Conservation (phyloP, 257 asterid genomes). For the Jacaranda copaia region DNA sequence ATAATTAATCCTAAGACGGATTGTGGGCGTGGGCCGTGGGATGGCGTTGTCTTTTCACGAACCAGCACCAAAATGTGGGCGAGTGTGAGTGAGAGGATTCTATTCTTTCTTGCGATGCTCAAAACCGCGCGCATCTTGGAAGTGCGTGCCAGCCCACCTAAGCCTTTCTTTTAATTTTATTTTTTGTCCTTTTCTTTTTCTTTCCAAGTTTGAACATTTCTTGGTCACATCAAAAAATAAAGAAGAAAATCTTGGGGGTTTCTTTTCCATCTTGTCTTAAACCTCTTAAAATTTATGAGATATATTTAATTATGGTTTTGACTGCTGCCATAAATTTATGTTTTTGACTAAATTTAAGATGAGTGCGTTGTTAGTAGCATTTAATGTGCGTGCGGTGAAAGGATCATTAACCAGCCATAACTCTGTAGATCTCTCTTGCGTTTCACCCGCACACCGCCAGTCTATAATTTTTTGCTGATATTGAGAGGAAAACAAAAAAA, state of each 20-base stretch:
- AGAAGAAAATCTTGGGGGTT: not conserved
- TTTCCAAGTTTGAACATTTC: not conserved
- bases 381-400: not conserved
- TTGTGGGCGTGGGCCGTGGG: too few species aligned
- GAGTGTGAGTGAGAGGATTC: not conserved
- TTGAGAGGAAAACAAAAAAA: too few species aligned
- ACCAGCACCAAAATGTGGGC: too few species aligned
- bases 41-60: too few species aligned
- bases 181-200: not conserved
- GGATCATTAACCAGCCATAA: not conserved
- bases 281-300: not conserved
- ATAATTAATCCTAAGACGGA: not conserved
- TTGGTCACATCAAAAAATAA: not conserved
- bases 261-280: not conserved
- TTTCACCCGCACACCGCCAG: too few species aligned
- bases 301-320: not conserved
- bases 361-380: not conserved
- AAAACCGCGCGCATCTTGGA: constrained; percentile 16
- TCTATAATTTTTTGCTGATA: not conserved
- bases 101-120: not conserved
- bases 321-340: not conserved
- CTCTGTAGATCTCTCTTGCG: not conserved
- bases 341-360: not conserved
- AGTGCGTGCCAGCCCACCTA: constrained; percentile 45
- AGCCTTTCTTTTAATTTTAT: not conserved